A percentile compares a stretch with the other conserved stretches of the same genome.
These are phyloP conservation scores for Fusarium sp. DNA, from an alignment of 2,329 filamentous ascomycete genomes.

Conservation along the genomic window DNA sequence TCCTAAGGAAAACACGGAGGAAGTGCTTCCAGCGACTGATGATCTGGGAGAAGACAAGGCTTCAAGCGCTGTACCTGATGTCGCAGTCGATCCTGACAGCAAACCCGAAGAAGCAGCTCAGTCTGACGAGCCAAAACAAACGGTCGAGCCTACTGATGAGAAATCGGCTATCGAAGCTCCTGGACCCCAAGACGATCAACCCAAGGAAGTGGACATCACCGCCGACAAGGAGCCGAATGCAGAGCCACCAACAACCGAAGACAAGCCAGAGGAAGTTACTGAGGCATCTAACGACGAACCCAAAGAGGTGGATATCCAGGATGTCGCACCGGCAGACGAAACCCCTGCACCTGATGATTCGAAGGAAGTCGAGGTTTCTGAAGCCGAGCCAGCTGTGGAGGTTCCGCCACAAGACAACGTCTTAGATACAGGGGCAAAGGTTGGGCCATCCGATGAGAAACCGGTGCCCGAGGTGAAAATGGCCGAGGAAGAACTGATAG, in stretches of 20 bases:
- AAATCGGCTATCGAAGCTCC: not conserved
- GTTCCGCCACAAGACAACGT: not conserved
- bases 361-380: not conserved
- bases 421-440: conserved; percentile 3
- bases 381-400: conserved; percentile 1
- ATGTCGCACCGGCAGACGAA: not conserved
- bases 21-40: not conserved
- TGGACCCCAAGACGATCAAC: not conserved
- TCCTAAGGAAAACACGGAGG: conserved; percentile 12
- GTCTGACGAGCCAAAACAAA: not conserved
- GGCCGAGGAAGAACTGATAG: conserved; percentile 5
- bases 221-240: conserved; percentile 5
- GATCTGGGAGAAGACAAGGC: not conserved
- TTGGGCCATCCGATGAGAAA: conserved; percentile 4
- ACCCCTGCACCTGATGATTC: not conserved
- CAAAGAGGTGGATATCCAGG: not conserved
- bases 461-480: conserved; percentile 3
- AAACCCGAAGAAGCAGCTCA: not conserved
- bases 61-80: not conserved
- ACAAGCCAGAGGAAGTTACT: conserved; percentile 7
- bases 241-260: not conserved
- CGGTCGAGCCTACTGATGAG: not conserved
- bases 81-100: not conserved
- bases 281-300: conserved; percentile 2
- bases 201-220: not conserved